A percentile compares a stretch with the other conserved stretches of the same genome.
These are phyloP conservation scores for Kentomonas sorsogonicus DNA, from an alignment of 208 protist genomes.

Conservation along the genomic window DNA sequence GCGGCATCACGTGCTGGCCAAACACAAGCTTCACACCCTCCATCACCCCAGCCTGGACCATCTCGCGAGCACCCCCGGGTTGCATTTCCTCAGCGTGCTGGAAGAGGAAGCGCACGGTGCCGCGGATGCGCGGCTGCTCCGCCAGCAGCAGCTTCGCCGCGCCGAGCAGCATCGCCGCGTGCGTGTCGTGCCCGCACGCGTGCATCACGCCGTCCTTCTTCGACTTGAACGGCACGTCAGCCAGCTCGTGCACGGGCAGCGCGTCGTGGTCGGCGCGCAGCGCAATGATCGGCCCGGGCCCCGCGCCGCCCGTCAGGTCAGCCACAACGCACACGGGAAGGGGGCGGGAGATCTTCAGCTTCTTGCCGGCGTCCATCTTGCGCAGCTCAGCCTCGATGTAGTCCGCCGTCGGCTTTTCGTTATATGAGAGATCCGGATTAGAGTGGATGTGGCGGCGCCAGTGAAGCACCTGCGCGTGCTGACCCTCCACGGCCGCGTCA, in stretches of 20 bases:
- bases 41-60: conserved; percentile 40
- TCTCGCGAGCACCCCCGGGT: conserved; percentile 39
- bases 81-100: conserved; percentile 56
- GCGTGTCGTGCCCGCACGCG: conserved; percentile 55
- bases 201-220: conserved; percentile 46
- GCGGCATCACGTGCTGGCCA: conserved; percentile 34
- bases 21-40: conserved; percentile 50
- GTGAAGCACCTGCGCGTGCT: conserved; percentile 45
- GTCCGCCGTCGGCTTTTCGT: conserved; percentile 50
- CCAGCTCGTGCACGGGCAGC: conserved; percentile 48
- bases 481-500: conserved; percentile 12
- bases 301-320: conserved; percentile 39
- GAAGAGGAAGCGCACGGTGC: conserved; percentile 68
- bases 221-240: conserved; percentile 38
- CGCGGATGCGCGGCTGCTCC: conserved; percentile 36
- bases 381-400: conserved; percentile 38
- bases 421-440: conserved; percentile 40
- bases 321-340: conserved; percentile 40
- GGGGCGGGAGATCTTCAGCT: conserved; percentile 31
- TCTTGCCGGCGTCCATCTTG: conserved; percentile 20
- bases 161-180: conserved; percentile 51
- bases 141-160: conserved; percentile 47
- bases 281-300: conserved; percentile 29
- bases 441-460: conserved; percentile 63
- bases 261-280: conserved; percentile 59